A percentile compares a stretch with the other conserved stretches of the same genome.
phyloP scores from a whole-genome alignment of 345 rosid genomes.

The Pelargonium nanum region DNA sequence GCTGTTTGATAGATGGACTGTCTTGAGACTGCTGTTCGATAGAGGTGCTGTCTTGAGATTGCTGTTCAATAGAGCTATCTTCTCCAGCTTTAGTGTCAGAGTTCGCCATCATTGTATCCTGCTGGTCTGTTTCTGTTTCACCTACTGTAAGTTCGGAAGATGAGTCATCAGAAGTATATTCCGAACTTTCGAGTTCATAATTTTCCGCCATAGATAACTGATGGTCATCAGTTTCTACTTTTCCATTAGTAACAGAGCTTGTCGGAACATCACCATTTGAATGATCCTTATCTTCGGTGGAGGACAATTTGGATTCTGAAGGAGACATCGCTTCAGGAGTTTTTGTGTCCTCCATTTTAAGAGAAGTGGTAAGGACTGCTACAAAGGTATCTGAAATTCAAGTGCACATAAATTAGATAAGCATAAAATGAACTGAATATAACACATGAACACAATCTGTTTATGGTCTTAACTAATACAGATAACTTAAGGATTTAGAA shows the following conservation, averaged over 20 bases:
- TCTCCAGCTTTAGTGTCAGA: constrained; percentile 11
- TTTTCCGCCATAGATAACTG: constrained; percentile 6
- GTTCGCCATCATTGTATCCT: constrained; percentile 8
- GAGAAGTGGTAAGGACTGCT: constrained; percentile 9
- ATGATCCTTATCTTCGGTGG: constrained; percentile 8
- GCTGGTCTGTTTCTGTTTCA: constrained; percentile 9
- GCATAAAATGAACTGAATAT: background rate
- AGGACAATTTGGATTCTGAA: constrained; percentile 10
- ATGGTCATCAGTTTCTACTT: constrained; percentile 18
- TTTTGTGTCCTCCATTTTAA: constrained; percentile 40
- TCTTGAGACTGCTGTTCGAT: background rate
- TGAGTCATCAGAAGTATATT: constrained; percentile 2
- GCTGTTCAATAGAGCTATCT: background rate
- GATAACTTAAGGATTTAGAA: background rate
- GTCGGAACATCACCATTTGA: constrained; percentile 11
- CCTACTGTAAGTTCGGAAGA: constrained; percentile 13
- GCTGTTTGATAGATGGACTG: background rate
- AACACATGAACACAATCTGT: background rate
- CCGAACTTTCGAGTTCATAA: constrained; percentile 10
- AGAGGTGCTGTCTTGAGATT: background rate
- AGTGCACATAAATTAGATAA: background rate
- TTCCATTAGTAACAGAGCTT: constrained; percentile 12
- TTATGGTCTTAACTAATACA: background rate
- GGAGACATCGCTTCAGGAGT: constrained; percentile 19
- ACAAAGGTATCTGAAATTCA: constrained; percentile 18